Evolutionary conservation across 768 basidiomycete genomes (phyloP).

Genomic region (Tephrocybe sp.): DNA sequence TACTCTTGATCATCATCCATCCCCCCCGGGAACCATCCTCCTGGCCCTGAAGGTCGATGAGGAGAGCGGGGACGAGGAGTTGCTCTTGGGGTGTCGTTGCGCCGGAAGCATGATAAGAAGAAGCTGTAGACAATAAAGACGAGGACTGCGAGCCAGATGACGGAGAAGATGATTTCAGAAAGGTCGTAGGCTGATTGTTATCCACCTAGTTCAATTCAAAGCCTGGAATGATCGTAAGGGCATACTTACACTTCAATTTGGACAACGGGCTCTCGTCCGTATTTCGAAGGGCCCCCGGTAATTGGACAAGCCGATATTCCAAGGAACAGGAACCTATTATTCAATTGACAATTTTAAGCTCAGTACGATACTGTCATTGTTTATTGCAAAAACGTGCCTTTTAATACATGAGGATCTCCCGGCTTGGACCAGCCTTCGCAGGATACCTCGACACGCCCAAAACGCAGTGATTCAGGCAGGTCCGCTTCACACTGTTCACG

Average conservation of each 20-base stretch:
- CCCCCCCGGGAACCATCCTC: slow-evolving; percentile 58
- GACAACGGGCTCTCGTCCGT: slow-evolving; percentile 27
- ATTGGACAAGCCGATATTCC: slow-evolving; percentile 76
- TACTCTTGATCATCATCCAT: slow-evolving; percentile 34
- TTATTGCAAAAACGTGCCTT: slow-evolving; percentile 49
- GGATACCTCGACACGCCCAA: slow-evolving; percentile 82
- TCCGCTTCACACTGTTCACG: slow-evolving; percentile 79
- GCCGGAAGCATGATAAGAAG: slow-evolving; percentile 52
- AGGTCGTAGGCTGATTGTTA: slow-evolving; percentile 43
- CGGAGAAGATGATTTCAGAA: slow-evolving; percentile 48
- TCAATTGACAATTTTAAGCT: background rate
- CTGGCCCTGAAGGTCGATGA: slow-evolving; percentile 36
- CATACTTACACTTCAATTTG: slow-evolving; percentile 27
- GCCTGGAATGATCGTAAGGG: background rate
- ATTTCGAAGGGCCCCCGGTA: slow-evolving; percentile 49
- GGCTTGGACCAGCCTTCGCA: slow-evolving; percentile 90
- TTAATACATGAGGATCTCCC: slow-evolving; percentile 82
- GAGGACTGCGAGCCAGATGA: slow-evolving; percentile 57
- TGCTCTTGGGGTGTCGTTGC: slow-evolving; percentile 26
- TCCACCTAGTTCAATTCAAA: background rate
- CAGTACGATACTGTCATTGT: background rate
- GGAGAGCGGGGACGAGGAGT: slow-evolving; percentile 32
- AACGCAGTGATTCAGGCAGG: slow-evolving; percentile 76
- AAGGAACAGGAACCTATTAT: slow-evolving; percentile 79
- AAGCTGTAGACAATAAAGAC: slow-evolving; percentile 57